Evolutionary conservation across 139 green algal species (phyloP), one percentile per base, ranked within the genome.

Genomic region (Tetradesmus lagerheimii): DNA sequence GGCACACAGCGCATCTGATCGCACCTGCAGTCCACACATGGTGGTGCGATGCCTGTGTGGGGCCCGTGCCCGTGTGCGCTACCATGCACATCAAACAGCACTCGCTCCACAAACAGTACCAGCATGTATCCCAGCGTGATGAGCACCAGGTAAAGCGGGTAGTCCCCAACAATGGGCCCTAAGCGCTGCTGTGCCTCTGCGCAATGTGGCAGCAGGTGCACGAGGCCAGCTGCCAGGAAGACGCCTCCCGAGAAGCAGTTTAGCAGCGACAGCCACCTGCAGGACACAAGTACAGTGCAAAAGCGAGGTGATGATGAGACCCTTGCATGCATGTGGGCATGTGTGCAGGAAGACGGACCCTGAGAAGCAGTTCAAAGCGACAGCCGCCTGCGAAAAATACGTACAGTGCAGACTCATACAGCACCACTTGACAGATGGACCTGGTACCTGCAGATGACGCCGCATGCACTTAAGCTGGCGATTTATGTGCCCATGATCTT

Each of bases 191-290:
- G 88, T 0, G 84, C 45, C 79, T 94, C 92, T 0, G 79, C 78
- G 85, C 91, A 93, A 90, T 94, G 92, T 23, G 92, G 92, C 83
- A 94, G 92, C 67, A 94, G 84, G 80, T 94, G 92, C 20, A 93
- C 53, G 14, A 93, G 79, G 38, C 90, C 92, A 39, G 91, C 84
- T 3, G 91, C 53, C 0, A 94, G 83, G 71, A 94, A 94, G 16
- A 94, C 86, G 16, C 90, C 91, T 29, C 92, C 92, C 27, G 78
- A 90, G 74, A 94, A 94, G 74, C 88, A 93, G 71, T 93, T 94
- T 34, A 92, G 83, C 39, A 93, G 86, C n/a, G 90, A 91, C 78
- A 94, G 90, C 79, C 84, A 92, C 82, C 82, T 87, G 82, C 31
- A 78, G 31, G 67, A 78, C n/a, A 38, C 67, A 71, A 12, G 45